These are phyloP conservation scores for Chloris gayana DNA, from an alignment of 176 grass and related monocot species.

Conservation along the genomic window DNA sequence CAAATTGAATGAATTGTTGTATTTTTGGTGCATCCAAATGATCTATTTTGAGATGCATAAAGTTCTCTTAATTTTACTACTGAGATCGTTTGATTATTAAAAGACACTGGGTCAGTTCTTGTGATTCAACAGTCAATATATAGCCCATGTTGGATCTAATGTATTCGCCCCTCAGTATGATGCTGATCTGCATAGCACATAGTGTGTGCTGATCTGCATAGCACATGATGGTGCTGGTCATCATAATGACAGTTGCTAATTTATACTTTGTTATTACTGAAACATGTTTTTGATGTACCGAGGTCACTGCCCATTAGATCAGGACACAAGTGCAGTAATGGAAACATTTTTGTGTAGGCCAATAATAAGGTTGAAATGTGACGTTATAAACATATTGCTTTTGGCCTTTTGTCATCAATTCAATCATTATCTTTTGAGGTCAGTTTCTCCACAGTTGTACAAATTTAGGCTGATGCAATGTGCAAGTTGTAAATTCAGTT, in stretches of 20 bases:
- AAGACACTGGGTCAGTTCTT: conserved; percentile 4
- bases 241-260: neutral
- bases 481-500: neutral
- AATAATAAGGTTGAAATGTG: neutral
- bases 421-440: neutral
- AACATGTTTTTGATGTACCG: neutral
- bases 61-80: conserved; percentile 5
- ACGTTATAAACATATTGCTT: neutral
- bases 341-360: neutral
- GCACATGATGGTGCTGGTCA: neutral
- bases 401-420: neutral
- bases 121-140: neutral
- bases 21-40: conserved; percentile 14
- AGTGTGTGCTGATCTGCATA: neutral
- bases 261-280: neutral
- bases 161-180: neutral
- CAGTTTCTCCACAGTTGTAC: neutral
- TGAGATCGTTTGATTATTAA: neutral
- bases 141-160: neutral
- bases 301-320: neutral
- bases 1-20: neutral
- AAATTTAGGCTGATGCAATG: neutral
- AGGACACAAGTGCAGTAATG: neutral
- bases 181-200: no score
- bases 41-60: conserved; percentile 23